A percentile compares a stretch with the other conserved stretches of the same genome.
phyloP scores from a whole-genome alignment of 2,329 filamentous ascomycete genomes.

The Ascochyta fabae region DNA sequence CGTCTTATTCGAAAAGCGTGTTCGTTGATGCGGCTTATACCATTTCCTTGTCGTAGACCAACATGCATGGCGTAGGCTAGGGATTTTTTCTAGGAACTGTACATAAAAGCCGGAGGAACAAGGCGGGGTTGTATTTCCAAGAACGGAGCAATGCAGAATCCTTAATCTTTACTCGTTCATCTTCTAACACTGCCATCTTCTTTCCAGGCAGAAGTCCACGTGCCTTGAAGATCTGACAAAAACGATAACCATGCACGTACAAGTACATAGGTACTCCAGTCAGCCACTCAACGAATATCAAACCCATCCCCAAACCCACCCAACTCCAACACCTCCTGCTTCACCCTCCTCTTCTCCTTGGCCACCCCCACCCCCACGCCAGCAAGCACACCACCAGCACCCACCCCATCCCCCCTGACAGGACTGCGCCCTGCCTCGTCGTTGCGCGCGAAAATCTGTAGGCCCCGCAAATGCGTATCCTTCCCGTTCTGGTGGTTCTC shows the following conservation, averaged over 20 bases:
- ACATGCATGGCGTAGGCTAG: slow-evolving; percentile 13
- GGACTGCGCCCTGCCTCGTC: slow-evolving; percentile 24
- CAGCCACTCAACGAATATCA: slow-evolving; percentile 4
- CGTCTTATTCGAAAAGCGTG: background rate
- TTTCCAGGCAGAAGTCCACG: too few relatives aligned
- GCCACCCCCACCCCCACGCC: slow-evolving; percentile 5
- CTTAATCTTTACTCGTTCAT: background rate
- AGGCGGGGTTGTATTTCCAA: background rate
- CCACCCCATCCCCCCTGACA: slow-evolving; percentile 13
- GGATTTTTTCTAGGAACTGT: background rate
- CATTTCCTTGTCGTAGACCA: background rate
- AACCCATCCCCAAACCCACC: slow-evolving; percentile 1
- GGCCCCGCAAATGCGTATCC: slow-evolving; percentile 92
- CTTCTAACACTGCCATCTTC: too few relatives aligned
- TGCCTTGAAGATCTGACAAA: too few relatives aligned
- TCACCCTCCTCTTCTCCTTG: slow-evolving; percentile 22
- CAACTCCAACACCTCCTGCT: slow-evolving; percentile 23
- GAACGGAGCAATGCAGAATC: background rate
- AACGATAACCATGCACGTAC: background rate
- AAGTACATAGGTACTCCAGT: background rate
- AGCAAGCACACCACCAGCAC: slow-evolving; percentile 11
- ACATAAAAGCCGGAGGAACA: background rate
- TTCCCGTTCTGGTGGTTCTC: slow-evolving; percentile 99
- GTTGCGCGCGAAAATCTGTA: slow-evolving; percentile 78
- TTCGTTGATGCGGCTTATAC: slow-evolving; percentile 2